A percentile compares a stretch with the other conserved stretches of the same genome.
These are phyloP conservation scores for Kuraishia piskuri DNA, from an alignment of 805 yeast genomes.

Conservation along the genomic window DNA sequence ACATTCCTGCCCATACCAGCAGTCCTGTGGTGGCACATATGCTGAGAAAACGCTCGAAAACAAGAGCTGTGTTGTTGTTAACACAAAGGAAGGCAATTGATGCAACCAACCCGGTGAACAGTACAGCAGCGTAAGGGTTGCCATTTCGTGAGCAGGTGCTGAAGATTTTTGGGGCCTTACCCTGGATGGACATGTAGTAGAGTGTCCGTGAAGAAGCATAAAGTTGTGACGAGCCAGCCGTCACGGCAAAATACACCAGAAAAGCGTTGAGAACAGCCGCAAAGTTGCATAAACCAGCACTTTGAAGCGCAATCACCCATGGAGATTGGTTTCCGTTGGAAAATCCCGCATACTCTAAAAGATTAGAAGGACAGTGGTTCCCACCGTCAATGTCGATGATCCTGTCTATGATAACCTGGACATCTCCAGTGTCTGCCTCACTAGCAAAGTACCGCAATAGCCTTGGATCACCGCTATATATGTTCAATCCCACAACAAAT, in stretches of 20 bases:
- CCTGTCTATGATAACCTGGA: constrained; percentile 6
- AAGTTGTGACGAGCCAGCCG: constrained; percentile 49
- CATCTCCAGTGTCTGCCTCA: constrained; percentile 8
- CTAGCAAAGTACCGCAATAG: constrained; percentile 45
- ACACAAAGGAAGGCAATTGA: constrained; percentile 53
- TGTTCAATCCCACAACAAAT: constrained; percentile 61
- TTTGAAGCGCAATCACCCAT: constrained; percentile 46
- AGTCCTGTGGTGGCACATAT: constrained; percentile 69
- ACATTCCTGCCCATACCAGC: constrained; percentile 70
- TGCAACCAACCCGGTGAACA: constrained; percentile 55
- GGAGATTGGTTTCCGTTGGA: constrained; percentile 46
- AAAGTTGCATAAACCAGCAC: constrained; percentile 40
- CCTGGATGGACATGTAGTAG: constrained; percentile 44
- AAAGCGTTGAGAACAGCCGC: constrained; percentile 44
- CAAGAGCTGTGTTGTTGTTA: constrained; percentile 44
- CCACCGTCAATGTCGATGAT: constrained; percentile 19
- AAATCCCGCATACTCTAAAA: constrained; percentile 25
- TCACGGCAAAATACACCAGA: constrained; percentile 43
- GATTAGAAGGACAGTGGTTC: constrained; percentile 13
- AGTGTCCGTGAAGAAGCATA: constrained; percentile 56
- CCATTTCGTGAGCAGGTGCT: constrained; percentile 54
- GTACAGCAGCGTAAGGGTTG: constrained; percentile 64
- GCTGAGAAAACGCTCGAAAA: constrained; percentile 59
- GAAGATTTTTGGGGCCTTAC: constrained; percentile 55
- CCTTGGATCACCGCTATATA: constrained; percentile 74